Evolutionary conservation across 225 moss, liverwort and hornwort genomes (phyloP), one percentile per base, ranked within the genome.

Genomic region (Pleurozium schreberi): DNA sequence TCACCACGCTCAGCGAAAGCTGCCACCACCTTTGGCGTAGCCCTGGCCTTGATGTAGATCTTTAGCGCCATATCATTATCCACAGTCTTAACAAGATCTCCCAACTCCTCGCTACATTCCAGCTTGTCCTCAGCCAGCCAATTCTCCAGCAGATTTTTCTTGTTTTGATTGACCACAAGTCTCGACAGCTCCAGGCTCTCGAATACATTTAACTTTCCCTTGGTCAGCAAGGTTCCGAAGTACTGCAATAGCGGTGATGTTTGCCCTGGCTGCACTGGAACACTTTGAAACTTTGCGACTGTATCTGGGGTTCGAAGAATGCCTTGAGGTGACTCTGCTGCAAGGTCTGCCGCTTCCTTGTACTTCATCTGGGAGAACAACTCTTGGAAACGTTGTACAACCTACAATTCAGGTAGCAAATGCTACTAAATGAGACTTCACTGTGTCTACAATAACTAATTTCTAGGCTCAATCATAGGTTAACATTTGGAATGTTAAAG

Each of bases 51-150:
- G 17, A 99, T 96, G 86, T 97, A 97, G 63, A 99, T 96, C 81
- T 99, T 99, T n/a, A 99, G 89, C 76, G 99, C 99, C 99, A 99
- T 96, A 55, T 99, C 99, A 81, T 94, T 99, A 90, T 99, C 99
- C 81, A 99, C 97, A 71, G 99, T 99, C 95, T 97, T 99, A 11
- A 99, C 99, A 86, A 99, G 95, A 90, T 99, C 99, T 91, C 99
- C 99, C 81, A 99, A 88, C 85, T 99, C 99, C 90, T 99, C 97
- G 82, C 99, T 97, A 81, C 99, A 99, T 90, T 99, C 99, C 80
- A 99, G 92, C 92, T 99, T 99, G 93, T 99, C 99, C 90, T 99
- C 99, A 19, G 99, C 99, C 90, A 99, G 90, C 99, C 99, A 99
- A 86, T 97, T 99, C 87, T 97, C 99, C 78, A 99, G 84, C 83